Evolutionary conservation across 805 yeast species (phyloP).

Genomic region (Cyberlindnera suaveolens): DNA sequence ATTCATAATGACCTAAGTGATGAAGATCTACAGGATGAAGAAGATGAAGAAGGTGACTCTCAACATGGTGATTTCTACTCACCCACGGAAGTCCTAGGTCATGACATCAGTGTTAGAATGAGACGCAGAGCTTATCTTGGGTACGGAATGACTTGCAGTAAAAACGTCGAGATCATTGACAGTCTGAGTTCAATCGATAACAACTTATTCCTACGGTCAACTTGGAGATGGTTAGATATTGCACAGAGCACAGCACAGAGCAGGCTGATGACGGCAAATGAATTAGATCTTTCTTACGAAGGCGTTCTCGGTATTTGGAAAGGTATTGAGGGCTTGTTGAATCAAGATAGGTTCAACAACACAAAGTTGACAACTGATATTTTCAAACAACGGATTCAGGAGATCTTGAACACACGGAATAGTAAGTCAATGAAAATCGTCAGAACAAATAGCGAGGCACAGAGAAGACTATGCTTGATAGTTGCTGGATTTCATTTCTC

Average conservation of each 20-base stretch:
- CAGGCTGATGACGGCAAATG: slow-evolving; percentile 62
- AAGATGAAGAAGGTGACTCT: slow-evolving; percentile 17
- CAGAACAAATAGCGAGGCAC: slow-evolving; percentile 48
- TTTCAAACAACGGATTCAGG: slow-evolving; percentile 24
- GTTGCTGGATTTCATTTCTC: slow-evolving; percentile 91
- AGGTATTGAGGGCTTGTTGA: slow-evolving; percentile 45
- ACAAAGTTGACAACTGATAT: slow-evolving; percentile 17
- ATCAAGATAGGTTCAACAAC: slow-evolving; percentile 42
- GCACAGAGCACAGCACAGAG: slow-evolving; percentile 59
- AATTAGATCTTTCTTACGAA: slow-evolving; percentile 74
- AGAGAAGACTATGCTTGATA: slow-evolving; percentile 71
- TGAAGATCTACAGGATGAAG: slow-evolving; percentile 13
- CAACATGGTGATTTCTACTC: slow-evolving; percentile 24
- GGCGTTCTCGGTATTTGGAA: slow-evolving; percentile 92
- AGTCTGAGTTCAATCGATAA: slow-evolving; percentile 44
- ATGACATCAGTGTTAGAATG: slow-evolving; percentile 72
- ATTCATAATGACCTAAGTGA: slow-evolving; percentile 14
- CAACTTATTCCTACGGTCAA: slow-evolving; percentile 55
- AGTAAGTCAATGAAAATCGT: slow-evolving; percentile 24
- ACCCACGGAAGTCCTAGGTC: slow-evolving; percentile 43
- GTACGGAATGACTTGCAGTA: slow-evolving; percentile 62
- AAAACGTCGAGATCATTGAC: slow-evolving; percentile 56
- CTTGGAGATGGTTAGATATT: slow-evolving; percentile 88
- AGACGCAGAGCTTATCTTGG: slow-evolving; percentile 65
- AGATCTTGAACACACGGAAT: slow-evolving; percentile 28